Evolutionary conservation across 192 early-diverging fungal genomes (phyloP).

Genomic region (Gigaspora rosea): DNA sequence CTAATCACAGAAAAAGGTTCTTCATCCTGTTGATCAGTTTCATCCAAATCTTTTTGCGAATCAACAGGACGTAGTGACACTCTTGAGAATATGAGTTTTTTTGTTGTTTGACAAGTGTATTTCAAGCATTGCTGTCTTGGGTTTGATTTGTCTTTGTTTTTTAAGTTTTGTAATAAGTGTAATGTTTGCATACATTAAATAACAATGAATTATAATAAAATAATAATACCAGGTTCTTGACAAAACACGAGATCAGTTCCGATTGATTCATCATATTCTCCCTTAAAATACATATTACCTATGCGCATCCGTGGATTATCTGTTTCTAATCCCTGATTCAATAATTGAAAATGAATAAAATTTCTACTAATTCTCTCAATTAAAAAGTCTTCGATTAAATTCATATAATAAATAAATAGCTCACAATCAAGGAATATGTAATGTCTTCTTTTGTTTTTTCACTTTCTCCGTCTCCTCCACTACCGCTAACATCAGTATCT

Average conservation of each 20-base stretch:
- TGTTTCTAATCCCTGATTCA: not conserved
- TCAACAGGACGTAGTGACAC: not conserved
- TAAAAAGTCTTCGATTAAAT: not conserved
- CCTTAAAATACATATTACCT: constrained; percentile 16
- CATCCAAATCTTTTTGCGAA: not conserved
- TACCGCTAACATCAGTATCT: not conserved
- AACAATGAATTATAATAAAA: not conserved
- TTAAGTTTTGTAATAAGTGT: not conserved
- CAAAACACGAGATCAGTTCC: constrained; percentile 22
- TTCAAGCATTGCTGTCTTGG: not conserved
- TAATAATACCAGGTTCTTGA: not conserved
- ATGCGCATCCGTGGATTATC: constrained; percentile 8
- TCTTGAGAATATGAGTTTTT: constrained; percentile 12
- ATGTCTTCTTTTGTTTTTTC: not conserved
- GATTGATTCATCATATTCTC: constrained; percentile 17
- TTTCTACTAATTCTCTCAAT: not conserved
- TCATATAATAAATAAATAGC: not conserved
- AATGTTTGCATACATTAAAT: not conserved
- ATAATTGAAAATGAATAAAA: not conserved
- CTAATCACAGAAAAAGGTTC: too few relatives aligned
- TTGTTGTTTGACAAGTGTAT: not conserved
- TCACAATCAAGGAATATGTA: constrained; percentile 14
- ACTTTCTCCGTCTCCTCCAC: not conserved
- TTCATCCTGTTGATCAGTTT: constrained; percentile 1
- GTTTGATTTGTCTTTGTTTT: constrained; percentile 5